Base-by-base conservation (phyloP, 768 basidiomycete genomes). In the Leccinum barrowsii region DNA sequence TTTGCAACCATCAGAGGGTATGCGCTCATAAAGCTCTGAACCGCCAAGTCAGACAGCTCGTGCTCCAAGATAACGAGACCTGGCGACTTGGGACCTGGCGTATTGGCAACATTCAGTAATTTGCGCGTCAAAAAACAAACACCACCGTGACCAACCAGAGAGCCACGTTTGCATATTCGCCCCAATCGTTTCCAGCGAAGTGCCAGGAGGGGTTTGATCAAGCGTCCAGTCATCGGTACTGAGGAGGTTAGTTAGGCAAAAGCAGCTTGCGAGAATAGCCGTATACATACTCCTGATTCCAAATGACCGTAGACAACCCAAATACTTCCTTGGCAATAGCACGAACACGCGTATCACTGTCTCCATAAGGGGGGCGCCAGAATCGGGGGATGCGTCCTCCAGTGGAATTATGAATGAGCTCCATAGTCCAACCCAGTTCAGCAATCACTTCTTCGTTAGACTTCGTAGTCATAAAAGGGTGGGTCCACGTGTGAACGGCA, bases 311-410 rank as follows among this genome's bases (percentile, higher is more conserved):
- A 21, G 80, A 79, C 62, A 98, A 72, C 24, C 90, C 92, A 68
- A 97, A 94, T 32, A 94, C 87, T 69, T 92, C 85, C 68, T 82
- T 78, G 24, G 94, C 95, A 66, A 98, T 91, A 4, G 93, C 86
- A 37, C 83, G 78, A 32, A 96, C 90, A 50, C 95, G 83, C 72
- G 81, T 82, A 68, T 98, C 95, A 48, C 82, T 81, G 70, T 95
- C 90, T 34, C 91, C 92, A 67, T 83, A 93, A 7, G 92, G 92
- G 2, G 92, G 92, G n/a, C 92, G 76, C 94, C 94, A 97, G 78
- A 80, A 94, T 50, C 76, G 74, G 15, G 87, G 82, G n/a, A 86
- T 64, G 12, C 83, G 81, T 4, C 95, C 95, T 37, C 89, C 88
- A 5, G 87, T 91, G 1, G 85, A 85, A 69, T 93, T 86, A 63